These are phyloP conservation scores for Sclerotinia spermophila DNA, from an alignment of 2,329 filamentous ascomycete species.

Conservation along the genomic window DNA sequence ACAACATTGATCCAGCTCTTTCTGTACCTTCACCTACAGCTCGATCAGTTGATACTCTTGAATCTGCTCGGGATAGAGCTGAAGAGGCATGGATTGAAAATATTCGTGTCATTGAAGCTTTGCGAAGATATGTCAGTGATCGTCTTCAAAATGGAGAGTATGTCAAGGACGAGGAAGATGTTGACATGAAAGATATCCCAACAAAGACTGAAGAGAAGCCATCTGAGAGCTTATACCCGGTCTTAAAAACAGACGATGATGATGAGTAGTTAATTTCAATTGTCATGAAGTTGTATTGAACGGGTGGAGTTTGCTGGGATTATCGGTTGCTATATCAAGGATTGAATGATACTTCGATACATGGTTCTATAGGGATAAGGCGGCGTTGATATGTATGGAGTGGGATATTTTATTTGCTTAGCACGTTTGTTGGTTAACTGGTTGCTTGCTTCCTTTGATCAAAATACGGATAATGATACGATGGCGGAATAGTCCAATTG, in stretches of 20 bases:
- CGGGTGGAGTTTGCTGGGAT: background rate
- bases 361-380: background rate
- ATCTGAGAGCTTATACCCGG: slow-evolving; percentile 28
- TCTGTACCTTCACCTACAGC: slow-evolving; percentile 51
- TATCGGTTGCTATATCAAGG: background rate
- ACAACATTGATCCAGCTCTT: slow-evolving; percentile 37
- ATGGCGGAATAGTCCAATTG: background rate
- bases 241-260: slow-evolving; percentile 26
- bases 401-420: background rate
- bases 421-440: background rate
- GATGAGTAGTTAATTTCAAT: slow-evolving; percentile 11
- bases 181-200: slow-evolving; percentile 14
- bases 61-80: slow-evolving; percentile 53
- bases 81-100: slow-evolving; percentile 65
- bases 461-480: background rate
- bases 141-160: slow-evolving; percentile 57
- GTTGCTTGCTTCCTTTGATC: background rate
- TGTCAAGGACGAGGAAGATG: slow-evolving; percentile 37
- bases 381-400: background rate
- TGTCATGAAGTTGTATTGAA: background rate
- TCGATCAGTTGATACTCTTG: slow-evolving; percentile 49
- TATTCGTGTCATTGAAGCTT: slow-evolving; percentile 60
- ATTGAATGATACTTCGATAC: background rate
- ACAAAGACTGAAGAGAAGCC: slow-evolving; percentile 15
- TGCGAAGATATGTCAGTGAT: slow-evolving; percentile 55